These are phyloP conservation scores for Spinacia oleracea DNA, from an alignment of 179 eudicot species.

Conservation along the genomic window DNA sequence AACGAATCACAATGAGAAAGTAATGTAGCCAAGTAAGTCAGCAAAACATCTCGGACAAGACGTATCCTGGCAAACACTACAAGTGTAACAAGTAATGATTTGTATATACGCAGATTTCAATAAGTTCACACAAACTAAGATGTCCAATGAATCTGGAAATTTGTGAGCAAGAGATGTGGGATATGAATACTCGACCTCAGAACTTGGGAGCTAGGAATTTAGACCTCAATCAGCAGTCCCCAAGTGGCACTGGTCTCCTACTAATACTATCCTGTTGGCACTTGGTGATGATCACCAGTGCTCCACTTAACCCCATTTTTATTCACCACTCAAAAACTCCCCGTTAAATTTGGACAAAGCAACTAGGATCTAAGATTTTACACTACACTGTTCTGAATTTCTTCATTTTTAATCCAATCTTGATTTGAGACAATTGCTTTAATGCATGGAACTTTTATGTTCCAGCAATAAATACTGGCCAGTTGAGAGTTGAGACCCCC, in stretches of 20 bases:
- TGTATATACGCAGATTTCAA: neutral
- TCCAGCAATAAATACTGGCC: neutral
- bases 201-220: neutral
- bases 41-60: too few species aligned
- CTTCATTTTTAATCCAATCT: neutral
- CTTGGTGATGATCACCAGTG: neutral
- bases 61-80: too few species aligned
- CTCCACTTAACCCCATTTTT: neutral
- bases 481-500: neutral
- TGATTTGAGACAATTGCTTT: neutral
- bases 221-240: neutral
- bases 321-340: constrained; percentile 5
- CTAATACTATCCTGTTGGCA: neutral
- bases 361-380: neutral
- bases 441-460: neutral
- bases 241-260: neutral
- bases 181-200: neutral
- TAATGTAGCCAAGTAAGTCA: too few species aligned
- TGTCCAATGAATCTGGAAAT: neutral
- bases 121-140: neutral
- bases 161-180: neutral
- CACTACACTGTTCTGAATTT: neutral
- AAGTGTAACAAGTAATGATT: neutral
- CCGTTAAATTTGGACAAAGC: neutral
- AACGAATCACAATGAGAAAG: too few species aligned